These are phyloP conservation scores for Chamaecrista fasciculata DNA, from an alignment of 306 rosid species.

Conservation along the genomic window DNA sequence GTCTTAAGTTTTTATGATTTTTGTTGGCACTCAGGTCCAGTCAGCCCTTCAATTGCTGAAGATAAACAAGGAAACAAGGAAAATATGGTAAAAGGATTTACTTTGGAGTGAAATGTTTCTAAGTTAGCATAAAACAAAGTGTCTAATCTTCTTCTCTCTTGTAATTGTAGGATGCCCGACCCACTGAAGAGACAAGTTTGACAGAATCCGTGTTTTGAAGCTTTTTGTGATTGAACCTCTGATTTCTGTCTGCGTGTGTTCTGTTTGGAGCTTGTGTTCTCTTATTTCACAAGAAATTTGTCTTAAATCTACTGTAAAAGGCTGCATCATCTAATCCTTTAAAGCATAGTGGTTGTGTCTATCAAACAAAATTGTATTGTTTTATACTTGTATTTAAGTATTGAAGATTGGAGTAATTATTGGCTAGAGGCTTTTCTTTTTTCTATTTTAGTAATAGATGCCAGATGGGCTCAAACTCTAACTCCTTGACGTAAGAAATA, in stretches of 20 bases:
- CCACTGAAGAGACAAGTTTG: slow-evolving; percentile 33
- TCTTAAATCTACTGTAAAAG: background rate
- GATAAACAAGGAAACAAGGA: slow-evolving; percentile 51
- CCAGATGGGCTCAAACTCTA: background rate
- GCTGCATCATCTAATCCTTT: slow-evolving; percentile 19
- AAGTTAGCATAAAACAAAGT: background rate
- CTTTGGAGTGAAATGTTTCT: background rate
- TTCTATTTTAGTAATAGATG: no score
- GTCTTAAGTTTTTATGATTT: background rate
- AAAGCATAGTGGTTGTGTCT: slow-evolving; percentile 13
- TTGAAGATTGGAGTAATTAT: background rate
- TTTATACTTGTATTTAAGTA: background rate
- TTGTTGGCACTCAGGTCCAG: slow-evolving; percentile 27
- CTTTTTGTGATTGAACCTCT: slow-evolving; percentile 3
- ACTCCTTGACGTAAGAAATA: no score
- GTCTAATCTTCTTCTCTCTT: background rate
- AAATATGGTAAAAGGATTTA: slow-evolving; percentile 42
- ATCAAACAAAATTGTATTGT: slow-evolving; percentile 24
- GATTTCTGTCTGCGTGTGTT: background rate
- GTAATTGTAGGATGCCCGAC: slow-evolving; percentile 34
- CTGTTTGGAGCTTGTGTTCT: background rate
- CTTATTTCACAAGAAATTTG: background rate
- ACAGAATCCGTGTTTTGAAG: slow-evolving; percentile 28
- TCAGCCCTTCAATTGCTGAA: slow-evolving; percentile 25
- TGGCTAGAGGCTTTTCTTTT: background rate